A percentile compares a stretch with the other conserved stretches of the same genome.
These are phyloP conservation scores for Plantago elongata DNA, from an alignment of 257 asterid species.

Conservation along the genomic window DNA sequence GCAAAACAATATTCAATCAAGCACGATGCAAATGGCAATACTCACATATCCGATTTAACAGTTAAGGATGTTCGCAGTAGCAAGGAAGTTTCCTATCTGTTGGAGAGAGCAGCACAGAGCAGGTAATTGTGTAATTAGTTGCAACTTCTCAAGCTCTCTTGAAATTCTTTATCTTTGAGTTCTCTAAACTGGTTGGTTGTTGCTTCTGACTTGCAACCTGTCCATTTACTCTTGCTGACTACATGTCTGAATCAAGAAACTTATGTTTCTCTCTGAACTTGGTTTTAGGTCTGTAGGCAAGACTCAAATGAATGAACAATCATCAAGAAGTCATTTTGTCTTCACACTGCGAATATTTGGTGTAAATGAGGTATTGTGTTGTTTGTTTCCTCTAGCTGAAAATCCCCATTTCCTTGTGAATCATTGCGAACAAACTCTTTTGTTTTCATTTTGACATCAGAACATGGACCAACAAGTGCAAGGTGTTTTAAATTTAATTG, in stretches of 20 bases:
- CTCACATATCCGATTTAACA: conserved; percentile 76
- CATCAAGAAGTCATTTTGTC: conserved; percentile 91
- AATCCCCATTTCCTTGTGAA: background rate
- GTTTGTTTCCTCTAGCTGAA: background rate
- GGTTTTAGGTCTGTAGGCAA: conserved; percentile 73
- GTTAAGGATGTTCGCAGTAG: conserved; percentile 76
- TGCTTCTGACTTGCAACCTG: background rate
- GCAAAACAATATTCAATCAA: conserved; percentile 81
- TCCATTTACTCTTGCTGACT: background rate
- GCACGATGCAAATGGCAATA: conserved; percentile 78
- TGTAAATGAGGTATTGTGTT: conserved; percentile 61
- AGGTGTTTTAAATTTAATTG: conserved; percentile 82
- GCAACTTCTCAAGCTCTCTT: background rate
- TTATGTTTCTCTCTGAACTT: background rate
- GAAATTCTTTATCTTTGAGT: background rate
- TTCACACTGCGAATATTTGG: conserved; percentile 81
- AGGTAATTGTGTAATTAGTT: conserved; percentile 35
- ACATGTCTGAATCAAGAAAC: background rate
- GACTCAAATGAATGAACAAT: conserved; percentile 94
- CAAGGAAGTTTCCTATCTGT: conserved; percentile 79
- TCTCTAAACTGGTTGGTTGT: background rate
- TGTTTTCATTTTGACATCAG: conserved; percentile 30
- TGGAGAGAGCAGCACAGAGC: conserved; percentile 93
- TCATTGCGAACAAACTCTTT: conserved; percentile 4
- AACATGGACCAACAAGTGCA: conserved; percentile 93